These are phyloP conservation scores for Manihot esculenta DNA, from an alignment of 441 rosid genomes.

Conservation along the genomic window DNA sequence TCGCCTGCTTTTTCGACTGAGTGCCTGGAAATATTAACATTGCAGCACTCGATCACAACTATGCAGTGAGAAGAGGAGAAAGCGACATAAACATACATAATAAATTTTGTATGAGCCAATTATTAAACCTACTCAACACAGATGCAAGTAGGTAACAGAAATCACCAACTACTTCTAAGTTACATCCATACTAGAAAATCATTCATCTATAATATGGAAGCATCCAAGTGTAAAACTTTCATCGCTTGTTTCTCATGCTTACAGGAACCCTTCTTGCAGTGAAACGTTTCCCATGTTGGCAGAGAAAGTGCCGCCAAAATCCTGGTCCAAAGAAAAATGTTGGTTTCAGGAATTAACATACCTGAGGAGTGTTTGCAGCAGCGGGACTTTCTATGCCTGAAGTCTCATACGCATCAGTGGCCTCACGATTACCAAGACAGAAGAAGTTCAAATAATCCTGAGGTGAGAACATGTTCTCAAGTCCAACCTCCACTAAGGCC, in stretches of 20 bases:
- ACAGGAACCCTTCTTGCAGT: background rate
- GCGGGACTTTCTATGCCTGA: conserved; percentile 37
- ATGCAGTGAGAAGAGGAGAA: background rate
- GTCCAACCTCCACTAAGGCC: conserved; percentile 80
- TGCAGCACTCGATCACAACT: background rate
- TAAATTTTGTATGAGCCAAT: background rate
- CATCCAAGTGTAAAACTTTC: background rate
- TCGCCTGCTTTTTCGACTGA: conserved; percentile 57
- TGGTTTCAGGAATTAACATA: conserved; percentile 26
- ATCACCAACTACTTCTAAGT: background rate
- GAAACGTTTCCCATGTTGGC: background rate
- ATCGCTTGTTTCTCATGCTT: background rate
- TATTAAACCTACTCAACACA: conserved; percentile 1
- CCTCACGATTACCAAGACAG: conserved; percentile 91
- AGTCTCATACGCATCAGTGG: conserved; percentile 28
- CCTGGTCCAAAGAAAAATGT: conserved; percentile 9
- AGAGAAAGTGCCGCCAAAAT: conserved; percentile 1
- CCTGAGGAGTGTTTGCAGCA: conserved; percentile 71
- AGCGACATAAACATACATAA: background rate
- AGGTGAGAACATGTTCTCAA: conserved; percentile 63
- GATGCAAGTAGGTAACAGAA: background rate
- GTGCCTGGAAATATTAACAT: conserved; percentile 44
- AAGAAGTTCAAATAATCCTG: conserved; percentile 88
- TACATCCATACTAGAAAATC: background rate
- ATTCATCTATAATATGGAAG: background rate